Evolutionary conservation across 441 rosid species (phyloP).

Genomic region (Pelargonium citronellum): DNA sequence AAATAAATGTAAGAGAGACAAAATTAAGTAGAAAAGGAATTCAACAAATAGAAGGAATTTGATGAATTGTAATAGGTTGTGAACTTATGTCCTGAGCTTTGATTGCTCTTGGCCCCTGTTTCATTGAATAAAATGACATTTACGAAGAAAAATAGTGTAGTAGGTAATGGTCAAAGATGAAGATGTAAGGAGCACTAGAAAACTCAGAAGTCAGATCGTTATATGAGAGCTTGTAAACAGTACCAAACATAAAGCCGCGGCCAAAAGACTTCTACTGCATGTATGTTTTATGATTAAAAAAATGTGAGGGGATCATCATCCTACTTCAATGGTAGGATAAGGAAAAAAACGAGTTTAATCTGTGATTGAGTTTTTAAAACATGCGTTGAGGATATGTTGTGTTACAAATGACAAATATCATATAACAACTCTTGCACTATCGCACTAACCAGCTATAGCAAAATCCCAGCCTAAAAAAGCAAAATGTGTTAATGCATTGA

Average conservation of each 20-base stretch:
- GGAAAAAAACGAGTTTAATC: neutral
- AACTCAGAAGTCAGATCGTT: neutral
- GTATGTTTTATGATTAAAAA: neutral
- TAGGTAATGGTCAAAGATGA: neutral
- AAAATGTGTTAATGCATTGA: neutral
- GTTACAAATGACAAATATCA: neutral
- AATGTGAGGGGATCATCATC: neutral
- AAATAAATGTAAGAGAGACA: neutral
- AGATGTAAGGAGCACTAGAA: neutral
- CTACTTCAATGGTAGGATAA: neutral
- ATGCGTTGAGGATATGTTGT: neutral
- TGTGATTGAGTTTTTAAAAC: too few species aligned
- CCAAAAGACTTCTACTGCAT: neutral
- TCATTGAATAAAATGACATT: too few species aligned
- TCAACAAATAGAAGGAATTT: neutral
- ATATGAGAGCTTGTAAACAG: neutral
- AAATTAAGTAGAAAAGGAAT: neutral
- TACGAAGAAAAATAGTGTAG: neutral
- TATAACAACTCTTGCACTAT: too few species aligned
- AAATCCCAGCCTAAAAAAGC: neutral
- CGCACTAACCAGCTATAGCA: neutral
- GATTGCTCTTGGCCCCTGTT: too few species aligned
- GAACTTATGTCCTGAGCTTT: too few species aligned
- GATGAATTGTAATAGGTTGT: neutral
- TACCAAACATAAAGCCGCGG: neutral